Percentiles rank a stretch among this genome's conserved stretches.
Conservation (phyloP, 208 protist species). For the Phytomonas francai region DNA sequence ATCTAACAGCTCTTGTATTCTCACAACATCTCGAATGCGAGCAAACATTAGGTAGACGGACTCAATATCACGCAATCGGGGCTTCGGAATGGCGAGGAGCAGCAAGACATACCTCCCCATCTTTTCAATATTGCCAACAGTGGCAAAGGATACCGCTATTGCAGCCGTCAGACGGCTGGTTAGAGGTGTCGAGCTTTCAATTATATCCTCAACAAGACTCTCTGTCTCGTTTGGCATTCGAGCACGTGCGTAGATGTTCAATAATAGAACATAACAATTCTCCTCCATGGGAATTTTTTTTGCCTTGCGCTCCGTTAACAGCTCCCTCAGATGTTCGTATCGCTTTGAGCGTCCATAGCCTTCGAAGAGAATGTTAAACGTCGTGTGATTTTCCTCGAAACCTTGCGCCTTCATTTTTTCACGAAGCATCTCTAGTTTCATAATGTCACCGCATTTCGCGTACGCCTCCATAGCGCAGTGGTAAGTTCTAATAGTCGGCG, state of each 20-base stretch:
- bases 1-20: slow-evolving; percentile 82
- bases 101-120: slow-evolving; percentile 77
- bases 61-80: slow-evolving; percentile 66
- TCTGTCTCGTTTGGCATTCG: slow-evolving; percentile 62
- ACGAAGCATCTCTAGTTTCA: slow-evolving; percentile 76
- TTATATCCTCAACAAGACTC: slow-evolving; percentile 70
- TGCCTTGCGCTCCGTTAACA: slow-evolving; percentile 63
- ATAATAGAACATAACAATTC: slow-evolving; percentile 76
- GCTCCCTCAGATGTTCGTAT: slow-evolving; percentile 75
- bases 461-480: slow-evolving; percentile 90
- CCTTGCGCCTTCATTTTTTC: slow-evolving; percentile 49
- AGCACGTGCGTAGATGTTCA: slow-evolving; percentile 75
- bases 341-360: slow-evolving; percentile 84
- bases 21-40: slow-evolving; percentile 68
- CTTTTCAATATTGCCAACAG: slow-evolving; percentile 49
- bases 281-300: slow-evolving; percentile 83
- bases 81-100: slow-evolving; percentile 70
- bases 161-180: slow-evolving; percentile 73
- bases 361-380: slow-evolving; percentile 88
- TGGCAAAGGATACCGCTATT: slow-evolving; percentile 63
- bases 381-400: slow-evolving; percentile 75
- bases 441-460: slow-evolving; percentile 83
- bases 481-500: slow-evolving; percentile 84
- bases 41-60: slow-evolving; percentile 81
- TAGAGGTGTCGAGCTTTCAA: slow-evolving; percentile 47